Conservation (phyloP, 805 yeast species). For the Schwanniomyces occidentalis region DNA sequence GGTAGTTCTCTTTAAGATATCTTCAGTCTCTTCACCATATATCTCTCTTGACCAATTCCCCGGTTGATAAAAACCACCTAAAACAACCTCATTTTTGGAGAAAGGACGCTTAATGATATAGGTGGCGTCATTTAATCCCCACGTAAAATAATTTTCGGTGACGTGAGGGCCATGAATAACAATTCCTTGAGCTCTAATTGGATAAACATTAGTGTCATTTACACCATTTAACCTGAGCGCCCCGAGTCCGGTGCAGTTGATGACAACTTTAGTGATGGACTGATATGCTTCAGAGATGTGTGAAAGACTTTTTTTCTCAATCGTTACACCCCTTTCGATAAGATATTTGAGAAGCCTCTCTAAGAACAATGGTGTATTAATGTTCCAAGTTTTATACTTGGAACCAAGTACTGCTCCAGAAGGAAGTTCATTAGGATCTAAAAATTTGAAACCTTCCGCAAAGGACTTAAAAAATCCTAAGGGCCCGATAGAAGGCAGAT, state of each 20-base stretch:
- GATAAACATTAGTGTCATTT: conserved; percentile 60
- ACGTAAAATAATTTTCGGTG: conserved; percentile 54
- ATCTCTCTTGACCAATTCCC: conserved; percentile 67
- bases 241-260: conserved; percentile 79
- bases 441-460: neutral
- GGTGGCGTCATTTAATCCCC: conserved; percentile 59
- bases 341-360: conserved; percentile 47
- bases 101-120: conserved; percentile 72
- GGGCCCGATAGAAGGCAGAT: neutral
- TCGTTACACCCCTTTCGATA: conserved; percentile 47
- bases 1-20: conserved; percentile 60
- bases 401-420: conserved; percentile 57
- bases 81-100: conserved; percentile 62
- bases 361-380: conserved; percentile 68
- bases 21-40: conserved; percentile 54
- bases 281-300: conserved; percentile 59
- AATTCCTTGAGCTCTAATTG: conserved; percentile 79
- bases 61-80: conserved; percentile 74
- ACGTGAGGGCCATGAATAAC: conserved; percentile 70
- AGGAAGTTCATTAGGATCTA: conserved; percentile 47
- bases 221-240: conserved; percentile 66
- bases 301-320: conserved; percentile 44
- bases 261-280: conserved; percentile 45
- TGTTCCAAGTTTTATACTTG: conserved; percentile 61
- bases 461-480: neutral